Base-by-base conservation (phyloP, 2,329 filamentous ascomycete genomes). In the Hirsutella rhossiliensis region DNA sequence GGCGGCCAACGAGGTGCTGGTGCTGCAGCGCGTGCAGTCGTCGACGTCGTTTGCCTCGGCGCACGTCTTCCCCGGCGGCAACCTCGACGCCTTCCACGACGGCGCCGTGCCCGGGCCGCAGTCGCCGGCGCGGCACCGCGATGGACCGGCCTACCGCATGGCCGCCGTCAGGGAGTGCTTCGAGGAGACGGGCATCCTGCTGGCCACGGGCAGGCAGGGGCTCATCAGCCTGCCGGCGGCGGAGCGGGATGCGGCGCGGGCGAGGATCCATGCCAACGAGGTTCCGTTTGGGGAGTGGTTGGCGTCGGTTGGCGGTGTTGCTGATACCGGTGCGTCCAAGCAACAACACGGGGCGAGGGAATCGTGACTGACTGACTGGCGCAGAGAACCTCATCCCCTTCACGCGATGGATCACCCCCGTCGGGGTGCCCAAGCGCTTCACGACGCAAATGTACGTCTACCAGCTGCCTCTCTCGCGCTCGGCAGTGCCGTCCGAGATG, bases 371-470 rank as follows among this genome's bases (percentile, higher is more conserved):
- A 20, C 18, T 13, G n/a, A 9, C 13, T 8, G 17, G 29, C 5
- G 4, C 32, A 42, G 41, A 43, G 4, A 28, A 37, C 32, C 66
- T 96, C 3, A 67, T 86, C 8, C 87, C 89, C 0, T 96, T 94
- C 57, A 95, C 89, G 0, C 78, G 87, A 43, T 97, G 92, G 92
- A 73, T 97, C 45, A 97, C 92, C 3, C 90, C 90, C 0, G 63
- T 69, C 1, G 78, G 76, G 48, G 67, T 82, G 2, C 75, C 80
- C 0, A 87, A 82, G 54, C 76, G 92, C 39, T 98, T 94, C 65
- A 87, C 85, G 0, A 96, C 90, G 1, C 89, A 96, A 59, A 97
- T 97, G 90, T 98, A 97, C 64, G 62, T 97, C 11, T 95, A 95
- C 63, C 82, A 94, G 62, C 72, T 96, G 3, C 88, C 88, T 0